Conservation (phyloP, 2,329 filamentous ascomycete species). For the Mycosphaerella arachidis region DNA sequence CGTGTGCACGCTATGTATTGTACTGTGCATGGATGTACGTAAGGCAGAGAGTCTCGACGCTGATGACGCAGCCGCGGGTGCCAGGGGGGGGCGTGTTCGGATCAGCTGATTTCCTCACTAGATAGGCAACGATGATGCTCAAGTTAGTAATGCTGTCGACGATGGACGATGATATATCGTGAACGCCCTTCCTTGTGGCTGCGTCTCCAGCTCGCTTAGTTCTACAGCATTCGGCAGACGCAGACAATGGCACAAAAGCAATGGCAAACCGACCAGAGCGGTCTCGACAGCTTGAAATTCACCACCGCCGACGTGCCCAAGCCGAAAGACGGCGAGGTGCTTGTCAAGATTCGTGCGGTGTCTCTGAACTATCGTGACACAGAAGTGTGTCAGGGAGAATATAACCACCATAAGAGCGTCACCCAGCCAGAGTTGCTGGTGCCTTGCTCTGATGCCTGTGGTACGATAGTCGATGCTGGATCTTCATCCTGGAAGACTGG, state of each 20-base stretch:
- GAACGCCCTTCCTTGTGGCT: neutral
- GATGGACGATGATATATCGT: neutral
- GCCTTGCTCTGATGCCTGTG: conserved; percentile 68
- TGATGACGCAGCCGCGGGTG: neutral
- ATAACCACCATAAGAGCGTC: conserved; percentile 60
- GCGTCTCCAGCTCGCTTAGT: neutral
- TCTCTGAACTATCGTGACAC: conserved; percentile 53
- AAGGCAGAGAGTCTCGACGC: neutral
- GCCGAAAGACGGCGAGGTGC: conserved; percentile 41
- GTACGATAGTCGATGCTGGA: conserved; percentile 52
- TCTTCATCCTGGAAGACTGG: conserved; percentile 50
- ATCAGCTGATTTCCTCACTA: too few species aligned
- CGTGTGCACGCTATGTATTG: neutral
- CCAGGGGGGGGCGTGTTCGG: too few species aligned
- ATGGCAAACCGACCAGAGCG: conserved; percentile 42
- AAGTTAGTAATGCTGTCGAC: neutral
- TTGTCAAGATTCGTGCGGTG: conserved; percentile 50
- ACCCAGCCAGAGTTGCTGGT: conserved; percentile 46
- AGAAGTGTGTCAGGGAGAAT: conserved; percentile 60
- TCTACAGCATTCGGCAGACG: neutral
- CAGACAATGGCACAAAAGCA: conserved; percentile 6
- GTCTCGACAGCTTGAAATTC: conserved; percentile 39
- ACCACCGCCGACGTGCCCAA: conserved; percentile 33
- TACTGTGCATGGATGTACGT: neutral
- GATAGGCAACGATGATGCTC: neutral